Percentiles rank a stretch among this genome's conserved stretches.
Evolutionary conservation across 1,139 yeast species (phyloP).

Genomic region (Pichiaceae sp.): DNA sequence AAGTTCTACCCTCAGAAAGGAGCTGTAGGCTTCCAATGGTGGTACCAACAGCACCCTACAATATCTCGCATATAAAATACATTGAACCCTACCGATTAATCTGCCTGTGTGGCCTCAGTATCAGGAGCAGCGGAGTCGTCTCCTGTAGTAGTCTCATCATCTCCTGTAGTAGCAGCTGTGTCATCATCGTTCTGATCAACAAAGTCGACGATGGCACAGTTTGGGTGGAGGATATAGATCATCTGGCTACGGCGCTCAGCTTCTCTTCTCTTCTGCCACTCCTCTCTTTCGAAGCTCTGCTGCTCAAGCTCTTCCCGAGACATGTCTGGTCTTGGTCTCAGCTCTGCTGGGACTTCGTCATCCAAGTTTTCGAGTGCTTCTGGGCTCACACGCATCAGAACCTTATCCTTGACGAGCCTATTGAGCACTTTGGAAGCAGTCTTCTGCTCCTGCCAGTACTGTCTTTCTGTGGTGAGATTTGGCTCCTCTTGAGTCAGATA

Average conservation of each 20-base stretch:
- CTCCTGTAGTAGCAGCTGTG: neutral
- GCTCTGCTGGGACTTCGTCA: slow-evolving; percentile 22
- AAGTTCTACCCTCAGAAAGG: slow-evolving; percentile 51
- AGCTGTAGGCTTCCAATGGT: slow-evolving; percentile 60
- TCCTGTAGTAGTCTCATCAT: neutral
- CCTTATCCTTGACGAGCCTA: slow-evolving; percentile 77
- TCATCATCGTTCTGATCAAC: slow-evolving; percentile 17
- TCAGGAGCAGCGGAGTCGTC: neutral
- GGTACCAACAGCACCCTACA: slow-evolving; percentile 15
- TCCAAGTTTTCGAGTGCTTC: slow-evolving; percentile 30
- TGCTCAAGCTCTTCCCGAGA: slow-evolving; percentile 22
- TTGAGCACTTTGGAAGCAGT: slow-evolving; percentile 75
- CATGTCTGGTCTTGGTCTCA: slow-evolving; percentile 16
- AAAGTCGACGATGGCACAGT: slow-evolving; percentile 65
- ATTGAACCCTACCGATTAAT: neutral
- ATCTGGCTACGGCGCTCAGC: slow-evolving; percentile 25
- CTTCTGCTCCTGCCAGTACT: slow-evolving; percentile 61
- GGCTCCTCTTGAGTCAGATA: slow-evolving; percentile 73
- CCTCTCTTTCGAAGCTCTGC: slow-evolving; percentile 19
- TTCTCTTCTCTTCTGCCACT: slow-evolving; percentile 15
- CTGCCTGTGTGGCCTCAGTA: slow-evolving; percentile 1
- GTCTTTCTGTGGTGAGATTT: slow-evolving; percentile 60
- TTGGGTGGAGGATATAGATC: slow-evolving; percentile 81
- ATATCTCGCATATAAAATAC: neutral
- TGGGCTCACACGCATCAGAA: slow-evolving; percentile 74